Percentiles rank a stretch among this genome's conserved stretches.
Conservation (phyloP, 345 rosid species). For the Ceriops zippeliana region DNA sequence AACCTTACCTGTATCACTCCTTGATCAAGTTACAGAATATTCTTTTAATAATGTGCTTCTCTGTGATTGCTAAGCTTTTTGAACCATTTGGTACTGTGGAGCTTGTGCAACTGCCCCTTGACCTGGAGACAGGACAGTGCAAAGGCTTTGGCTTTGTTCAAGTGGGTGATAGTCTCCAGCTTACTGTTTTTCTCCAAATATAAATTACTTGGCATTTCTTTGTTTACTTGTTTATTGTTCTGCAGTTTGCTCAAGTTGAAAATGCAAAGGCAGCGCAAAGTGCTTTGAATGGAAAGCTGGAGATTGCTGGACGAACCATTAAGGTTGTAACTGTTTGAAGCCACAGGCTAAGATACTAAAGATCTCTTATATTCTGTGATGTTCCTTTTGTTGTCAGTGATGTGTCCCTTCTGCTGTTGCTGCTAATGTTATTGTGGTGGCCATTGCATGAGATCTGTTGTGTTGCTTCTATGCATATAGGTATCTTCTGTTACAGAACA, state of each 20-base stretch:
- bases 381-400: not conserved
- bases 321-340: conserved; percentile 43
- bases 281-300: conserved; percentile 84
- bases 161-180: conserved; percentile 41
- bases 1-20: too few species aligned
- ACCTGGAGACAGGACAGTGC: conserved; percentile 88
- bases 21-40: not conserved
- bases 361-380: not conserved
- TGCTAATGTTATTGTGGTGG: conserved; percentile 4
- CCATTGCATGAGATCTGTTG: conserved; percentile 4
- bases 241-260: conserved; percentile 87
- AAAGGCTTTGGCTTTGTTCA: conserved; percentile 97
- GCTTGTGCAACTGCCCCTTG: conserved; percentile 91
- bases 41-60: not conserved
- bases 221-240: conserved; percentile 7
- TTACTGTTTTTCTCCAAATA: conserved; percentile 3
- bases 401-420: not conserved
- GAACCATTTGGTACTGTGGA: conserved; percentile 96
- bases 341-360: not conserved
- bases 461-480: conserved; percentile 29
- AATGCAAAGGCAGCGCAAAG: conserved; percentile 86
- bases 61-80: conserved; percentile 51
- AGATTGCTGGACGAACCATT: conserved; percentile 80
- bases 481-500: conserved; percentile 94
- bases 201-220: not conserved